Percentiles rank a stretch among this genome's conserved stretches.
phyloP scores from a whole-genome alignment of 2,329 filamentous ascomycete genomes.

The Hypoxylon sp. region DNA sequence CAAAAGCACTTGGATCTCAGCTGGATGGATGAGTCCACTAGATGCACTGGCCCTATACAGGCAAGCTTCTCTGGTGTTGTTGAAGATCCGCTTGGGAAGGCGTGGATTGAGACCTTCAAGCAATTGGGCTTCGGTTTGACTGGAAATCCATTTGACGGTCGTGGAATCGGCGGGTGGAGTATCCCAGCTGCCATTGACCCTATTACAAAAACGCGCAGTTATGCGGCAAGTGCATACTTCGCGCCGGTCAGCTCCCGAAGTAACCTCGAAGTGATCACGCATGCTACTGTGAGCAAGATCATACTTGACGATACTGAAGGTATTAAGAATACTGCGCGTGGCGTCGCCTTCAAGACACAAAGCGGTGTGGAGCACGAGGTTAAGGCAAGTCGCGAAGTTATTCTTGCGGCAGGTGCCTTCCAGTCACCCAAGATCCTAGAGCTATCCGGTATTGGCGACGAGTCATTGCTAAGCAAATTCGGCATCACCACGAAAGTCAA shows the following conservation, averaged over 20 bases:
- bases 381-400: conserved; percentile 39
- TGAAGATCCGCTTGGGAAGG: conserved; percentile 28
- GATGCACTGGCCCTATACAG: conserved; percentile 31
- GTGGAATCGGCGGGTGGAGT: background rate
- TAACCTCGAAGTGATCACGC: conserved; percentile 9
- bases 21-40: conserved; percentile 32
- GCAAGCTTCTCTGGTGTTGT: conserved; percentile 33
- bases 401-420: conserved; percentile 58
- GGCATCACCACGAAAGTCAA: conserved; percentile 53
- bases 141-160: background rate
- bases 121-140: conserved; percentile 24
- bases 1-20: conserved; percentile 36
- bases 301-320: background rate
- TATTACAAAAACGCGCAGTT: conserved; percentile 29
- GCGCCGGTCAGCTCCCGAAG: conserved; percentile 22
- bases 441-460: conserved; percentile 57
- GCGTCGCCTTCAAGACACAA: background rate
- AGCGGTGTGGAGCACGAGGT: background rate
- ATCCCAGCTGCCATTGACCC: background rate
- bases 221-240: conserved; percentile 44
- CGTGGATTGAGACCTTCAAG: conserved; percentile 38
- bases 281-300: background rate
- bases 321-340: background rate
- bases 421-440: conserved; percentile 57
- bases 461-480: conserved; percentile 51